A percentile compares a stretch with the other conserved stretches of the same genome.
These are phyloP conservation scores for Sarocladium brachiariae DNA, from an alignment of 2,329 filamentous ascomycete genomes.

Conservation along the genomic window DNA sequence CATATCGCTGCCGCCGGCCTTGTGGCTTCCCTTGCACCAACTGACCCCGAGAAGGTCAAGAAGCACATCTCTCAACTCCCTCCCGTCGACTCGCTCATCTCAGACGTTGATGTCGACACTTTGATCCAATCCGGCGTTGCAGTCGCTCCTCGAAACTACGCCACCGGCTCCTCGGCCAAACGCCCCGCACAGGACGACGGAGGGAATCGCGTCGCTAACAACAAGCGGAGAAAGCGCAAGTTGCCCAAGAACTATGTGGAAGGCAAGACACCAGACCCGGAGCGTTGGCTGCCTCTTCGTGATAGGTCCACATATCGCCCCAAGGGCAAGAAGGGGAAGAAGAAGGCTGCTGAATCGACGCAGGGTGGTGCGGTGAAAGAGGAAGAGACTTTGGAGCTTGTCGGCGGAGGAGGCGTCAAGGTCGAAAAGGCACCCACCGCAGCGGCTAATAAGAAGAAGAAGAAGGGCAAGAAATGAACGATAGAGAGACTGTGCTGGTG, in stretches of 20 bases:
- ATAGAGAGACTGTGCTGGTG: not conserved
- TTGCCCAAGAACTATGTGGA: constrained; percentile 70
- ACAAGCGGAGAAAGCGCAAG: constrained; percentile 53
- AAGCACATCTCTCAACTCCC: constrained; percentile 51
- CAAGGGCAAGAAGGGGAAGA: constrained; percentile 88
- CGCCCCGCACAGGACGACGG: constrained; percentile 28
- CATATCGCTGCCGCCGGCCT: constrained; percentile 70
- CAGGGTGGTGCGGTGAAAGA: constrained; percentile 80
- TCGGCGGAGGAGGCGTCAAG: constrained; percentile 57
- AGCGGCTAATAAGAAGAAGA: constrained; percentile 41
- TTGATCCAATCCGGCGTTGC: constrained; percentile 61
- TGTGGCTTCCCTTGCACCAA: constrained; percentile 71
- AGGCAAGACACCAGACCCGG: constrained; percentile 75
- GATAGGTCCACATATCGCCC: constrained; percentile 85
- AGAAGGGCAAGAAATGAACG: constrained; percentile 45
- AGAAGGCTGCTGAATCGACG: constrained; percentile 69
- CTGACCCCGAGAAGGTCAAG: constrained; percentile 48
- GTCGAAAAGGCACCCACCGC: constrained; percentile 50
- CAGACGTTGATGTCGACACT: constrained; percentile 51
- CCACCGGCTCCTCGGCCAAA: constrained; percentile 28
- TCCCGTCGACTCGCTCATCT: constrained; percentile 53
- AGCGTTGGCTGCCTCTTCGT: constrained; percentile 86
- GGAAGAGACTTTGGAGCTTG: constrained; percentile 58
- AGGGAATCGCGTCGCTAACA: constrained; percentile 32
- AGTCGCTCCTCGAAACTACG: constrained; percentile 26